Conservation (phyloP, 1,139 yeast species). For the Saccharomyces hybrid region DNA sequence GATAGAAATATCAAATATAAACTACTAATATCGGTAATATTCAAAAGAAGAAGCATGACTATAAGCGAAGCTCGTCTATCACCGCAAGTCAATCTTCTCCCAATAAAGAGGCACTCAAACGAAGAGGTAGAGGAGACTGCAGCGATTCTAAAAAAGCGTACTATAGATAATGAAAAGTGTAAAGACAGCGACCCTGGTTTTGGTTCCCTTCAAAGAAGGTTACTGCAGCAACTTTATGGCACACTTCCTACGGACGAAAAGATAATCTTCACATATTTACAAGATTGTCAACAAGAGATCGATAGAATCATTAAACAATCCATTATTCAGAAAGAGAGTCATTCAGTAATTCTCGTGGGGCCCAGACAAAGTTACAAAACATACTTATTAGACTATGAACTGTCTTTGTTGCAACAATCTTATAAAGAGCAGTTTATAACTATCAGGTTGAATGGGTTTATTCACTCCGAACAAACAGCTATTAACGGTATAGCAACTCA, state of each 20-base stretch:
- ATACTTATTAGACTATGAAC: conserved; percentile 49
- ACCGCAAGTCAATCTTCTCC: conserved; percentile 12
- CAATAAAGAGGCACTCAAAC: conserved; percentile 9
- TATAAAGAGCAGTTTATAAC: conserved; percentile 47
- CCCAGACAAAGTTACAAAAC: conserved; percentile 78
- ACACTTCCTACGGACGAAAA: conserved; percentile 18
- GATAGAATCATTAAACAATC: conserved; percentile 56
- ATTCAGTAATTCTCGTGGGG: conserved; percentile 73
- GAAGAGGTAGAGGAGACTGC: background rate
- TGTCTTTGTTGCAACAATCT: conserved; percentile 39
- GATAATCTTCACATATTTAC: conserved; percentile 16
- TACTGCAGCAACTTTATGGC: conserved; percentile 20
- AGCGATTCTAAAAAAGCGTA: background rate
- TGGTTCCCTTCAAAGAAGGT: conserved; percentile 12
- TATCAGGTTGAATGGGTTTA: conserved; percentile 58
- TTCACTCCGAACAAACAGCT: conserved; percentile 70
- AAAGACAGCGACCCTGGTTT: conserved; percentile 12
- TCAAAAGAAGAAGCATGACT: background rate
- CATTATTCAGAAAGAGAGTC: conserved; percentile 63
- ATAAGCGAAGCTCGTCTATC: background rate
- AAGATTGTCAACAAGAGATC: conserved; percentile 36
- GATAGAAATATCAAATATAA: background rate
- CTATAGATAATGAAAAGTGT: background rate
- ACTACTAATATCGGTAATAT: background rate
- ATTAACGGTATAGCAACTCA: conserved; percentile 81